Evolutionary conservation across 2,329 filamentous ascomycete genomes (phyloP).

Genomic region (Hypoxylon sp.): DNA sequence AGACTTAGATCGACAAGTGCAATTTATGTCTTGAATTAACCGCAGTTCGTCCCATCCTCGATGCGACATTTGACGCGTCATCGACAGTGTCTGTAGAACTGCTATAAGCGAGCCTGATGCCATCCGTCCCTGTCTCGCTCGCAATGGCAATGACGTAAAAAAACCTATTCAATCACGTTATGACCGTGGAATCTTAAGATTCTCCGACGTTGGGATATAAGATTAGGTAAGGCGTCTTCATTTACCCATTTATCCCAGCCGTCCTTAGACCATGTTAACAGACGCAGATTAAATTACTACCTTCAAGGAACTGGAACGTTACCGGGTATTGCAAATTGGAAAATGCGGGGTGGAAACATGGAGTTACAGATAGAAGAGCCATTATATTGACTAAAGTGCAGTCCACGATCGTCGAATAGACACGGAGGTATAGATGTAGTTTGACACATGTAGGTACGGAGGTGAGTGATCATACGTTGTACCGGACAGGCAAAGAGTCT

Average conservation of each 20-base stretch:
- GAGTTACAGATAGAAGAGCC: constrained; percentile 9
- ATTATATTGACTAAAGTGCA: neutral
- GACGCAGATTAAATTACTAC: constrained; percentile 8
- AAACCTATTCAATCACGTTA: constrained; percentile 9
- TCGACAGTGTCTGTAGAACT: constrained; percentile 8
- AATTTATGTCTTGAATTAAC: constrained; percentile 41
- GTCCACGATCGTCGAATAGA: neutral
- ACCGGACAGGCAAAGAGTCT: neutral
- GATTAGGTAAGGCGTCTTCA: constrained; percentile 16
- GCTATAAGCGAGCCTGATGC: constrained; percentile 26
- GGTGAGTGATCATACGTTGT: neutral
- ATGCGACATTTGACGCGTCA: constrained; percentile 39
- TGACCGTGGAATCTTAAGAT: neutral
- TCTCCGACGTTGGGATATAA: constrained; percentile 7
- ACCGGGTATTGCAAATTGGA: constrained; percentile 11
- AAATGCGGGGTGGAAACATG: constrained; percentile 24
- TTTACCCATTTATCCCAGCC: constrained; percentile 38
- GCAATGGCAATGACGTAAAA: constrained; percentile 29
- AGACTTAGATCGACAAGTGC: constrained; percentile 34
- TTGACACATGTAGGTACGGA: neutral
- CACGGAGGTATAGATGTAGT: neutral
- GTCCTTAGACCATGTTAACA: constrained; percentile 9
- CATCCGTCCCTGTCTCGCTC: constrained; percentile 30
- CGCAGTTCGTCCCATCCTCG: constrained; percentile 20
- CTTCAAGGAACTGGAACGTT: constrained; percentile 14